Percentiles rank a stretch among this genome's conserved stretches.
phyloP scores from a whole-genome alignment of 1,284 basidiomycete genomes.

The Cryptococcus sp. region DNA sequence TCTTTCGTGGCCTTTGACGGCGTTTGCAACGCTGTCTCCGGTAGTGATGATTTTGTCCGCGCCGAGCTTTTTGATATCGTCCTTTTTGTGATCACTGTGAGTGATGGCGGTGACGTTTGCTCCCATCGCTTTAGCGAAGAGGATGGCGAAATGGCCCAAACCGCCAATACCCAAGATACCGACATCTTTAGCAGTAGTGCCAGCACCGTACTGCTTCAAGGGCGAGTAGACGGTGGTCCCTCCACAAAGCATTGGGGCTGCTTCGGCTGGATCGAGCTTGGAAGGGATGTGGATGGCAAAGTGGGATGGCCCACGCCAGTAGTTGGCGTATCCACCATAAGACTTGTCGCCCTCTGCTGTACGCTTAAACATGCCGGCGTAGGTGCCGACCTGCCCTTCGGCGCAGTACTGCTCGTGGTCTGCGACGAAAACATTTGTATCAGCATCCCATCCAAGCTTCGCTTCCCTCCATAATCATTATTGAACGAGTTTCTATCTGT shows the following conservation, averaged over 20 bases:
- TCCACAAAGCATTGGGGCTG: constrained; percentile 55
- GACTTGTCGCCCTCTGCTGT: constrained; percentile 36
- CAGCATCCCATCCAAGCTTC: constrained; percentile 16
- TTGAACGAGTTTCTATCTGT: constrained; percentile 6
- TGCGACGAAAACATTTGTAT: constrained; percentile 18
- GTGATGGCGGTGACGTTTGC: constrained; percentile 62
- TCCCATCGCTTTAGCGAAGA: constrained; percentile 59
- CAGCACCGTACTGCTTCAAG: constrained; percentile 55
- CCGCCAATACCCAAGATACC: constrained; percentile 57
- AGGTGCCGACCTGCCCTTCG: constrained; percentile 49
- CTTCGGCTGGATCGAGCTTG: constrained; percentile 59
- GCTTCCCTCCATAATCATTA: not conserved
- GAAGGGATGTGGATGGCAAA: constrained; percentile 55
- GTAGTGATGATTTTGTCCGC: constrained; percentile 48
- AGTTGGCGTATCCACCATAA: constrained; percentile 55
- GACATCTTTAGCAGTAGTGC: constrained; percentile 55
- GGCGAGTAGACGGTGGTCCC: constrained; percentile 56
- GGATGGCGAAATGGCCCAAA: constrained; percentile 48
- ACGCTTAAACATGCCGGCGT: constrained; percentile 29
- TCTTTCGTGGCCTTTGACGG: constrained; percentile 35
- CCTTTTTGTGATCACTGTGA: constrained; percentile 56
- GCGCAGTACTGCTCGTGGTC: constrained; percentile 51
- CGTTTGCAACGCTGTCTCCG: constrained; percentile 43
- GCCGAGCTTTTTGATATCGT: constrained; percentile 56
- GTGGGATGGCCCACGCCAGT: constrained; percentile 39